Percentiles rank a stretch among this genome's conserved stretches.
phyloP scores from a whole-genome alignment of 176 grass and related monocot species.

The Rhynchospora pubera region DNA sequence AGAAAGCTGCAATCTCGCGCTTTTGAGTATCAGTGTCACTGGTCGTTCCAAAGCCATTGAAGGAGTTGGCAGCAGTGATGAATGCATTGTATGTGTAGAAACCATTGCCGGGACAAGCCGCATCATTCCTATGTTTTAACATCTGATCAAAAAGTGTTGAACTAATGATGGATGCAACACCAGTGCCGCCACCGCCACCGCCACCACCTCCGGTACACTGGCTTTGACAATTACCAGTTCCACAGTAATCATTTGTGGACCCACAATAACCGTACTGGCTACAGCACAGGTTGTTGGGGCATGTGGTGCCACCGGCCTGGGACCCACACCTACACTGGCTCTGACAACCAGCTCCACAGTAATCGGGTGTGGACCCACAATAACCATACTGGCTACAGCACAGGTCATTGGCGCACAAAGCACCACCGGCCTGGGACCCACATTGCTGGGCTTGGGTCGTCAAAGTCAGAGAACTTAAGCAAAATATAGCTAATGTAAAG shows the following conservation, averaged over 20 bases:
- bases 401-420: constrained; percentile 9
- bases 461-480: not conserved
- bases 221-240: too few relatives aligned
- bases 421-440: not conserved
- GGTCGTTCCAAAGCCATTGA: constrained; percentile 8
- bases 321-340: too few relatives aligned
- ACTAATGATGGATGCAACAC: constrained; percentile 14
- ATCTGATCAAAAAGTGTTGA: constrained; percentile 23
- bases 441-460: not conserved
- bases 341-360: not conserved
- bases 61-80: constrained; percentile 23
- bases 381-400: constrained; percentile 38
- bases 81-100: constrained; percentile 31
- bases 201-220: not conserved
- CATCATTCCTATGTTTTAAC: constrained; percentile 21
- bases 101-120: not conserved
- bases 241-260: too few relatives aligned
- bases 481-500: not conserved
- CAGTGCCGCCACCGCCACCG: not conserved
- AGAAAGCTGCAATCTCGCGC: constrained; percentile 52
- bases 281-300: too few relatives aligned
- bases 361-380: constrained; percentile 4
- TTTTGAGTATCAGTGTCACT: constrained; percentile 12
- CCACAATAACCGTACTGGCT: too few relatives aligned
- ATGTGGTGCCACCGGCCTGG: too few relatives aligned